Conservation (phyloP, 768 basidiomycete species). For the Suillus hirtellus region DNA sequence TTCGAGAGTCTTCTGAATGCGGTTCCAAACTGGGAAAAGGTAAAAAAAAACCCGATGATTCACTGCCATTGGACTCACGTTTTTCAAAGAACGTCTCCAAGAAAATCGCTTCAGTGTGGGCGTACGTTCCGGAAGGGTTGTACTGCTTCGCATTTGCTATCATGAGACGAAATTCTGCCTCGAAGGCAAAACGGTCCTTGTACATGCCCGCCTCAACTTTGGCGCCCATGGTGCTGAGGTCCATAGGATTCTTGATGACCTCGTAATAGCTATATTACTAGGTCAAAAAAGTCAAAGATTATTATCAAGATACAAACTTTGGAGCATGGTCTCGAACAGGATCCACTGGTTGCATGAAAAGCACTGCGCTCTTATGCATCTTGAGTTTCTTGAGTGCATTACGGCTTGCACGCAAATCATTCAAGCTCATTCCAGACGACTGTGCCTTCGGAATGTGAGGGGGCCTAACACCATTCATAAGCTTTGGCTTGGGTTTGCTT, state of each 20-base stretch:
- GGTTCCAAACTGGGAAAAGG: conserved; percentile 69
- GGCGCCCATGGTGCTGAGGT: conserved; percentile 83
- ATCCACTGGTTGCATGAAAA: conserved; percentile 92
- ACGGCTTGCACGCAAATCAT: conserved; percentile 74
- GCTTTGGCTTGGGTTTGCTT: conserved; percentile 22
- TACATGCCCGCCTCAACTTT: conserved; percentile 89
- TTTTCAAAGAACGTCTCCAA: conserved; percentile 86
- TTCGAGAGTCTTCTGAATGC: conserved; percentile 83
- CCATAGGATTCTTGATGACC: conserved; percentile 92
- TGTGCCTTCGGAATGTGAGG: conserved; percentile 68
- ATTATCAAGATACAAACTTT: conserved; percentile 47
- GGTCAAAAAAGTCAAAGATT: conserved; percentile 11
- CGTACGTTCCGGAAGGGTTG: conserved; percentile 70
- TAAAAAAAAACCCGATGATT: conserved; percentile 4
- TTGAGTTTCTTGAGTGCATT: conserved; percentile 80
- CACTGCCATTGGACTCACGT: conserved; percentile 49
- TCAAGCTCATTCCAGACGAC: conserved; percentile 70
- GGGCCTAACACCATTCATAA: conserved; percentile 35
- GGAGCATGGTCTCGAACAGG: conserved; percentile 91
- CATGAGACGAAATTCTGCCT: conserved; percentile 86
- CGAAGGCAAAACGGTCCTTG: conserved; percentile 79
- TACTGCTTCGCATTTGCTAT: conserved; percentile 84
- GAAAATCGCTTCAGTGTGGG: conserved; percentile 71
- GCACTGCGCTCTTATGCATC: conserved; percentile 65
- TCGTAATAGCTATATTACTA: conserved; percentile 73